phyloP scores from a whole-genome alignment of 2,329 filamentous ascomycete species.

The Colletotrichum navitas region DNA sequence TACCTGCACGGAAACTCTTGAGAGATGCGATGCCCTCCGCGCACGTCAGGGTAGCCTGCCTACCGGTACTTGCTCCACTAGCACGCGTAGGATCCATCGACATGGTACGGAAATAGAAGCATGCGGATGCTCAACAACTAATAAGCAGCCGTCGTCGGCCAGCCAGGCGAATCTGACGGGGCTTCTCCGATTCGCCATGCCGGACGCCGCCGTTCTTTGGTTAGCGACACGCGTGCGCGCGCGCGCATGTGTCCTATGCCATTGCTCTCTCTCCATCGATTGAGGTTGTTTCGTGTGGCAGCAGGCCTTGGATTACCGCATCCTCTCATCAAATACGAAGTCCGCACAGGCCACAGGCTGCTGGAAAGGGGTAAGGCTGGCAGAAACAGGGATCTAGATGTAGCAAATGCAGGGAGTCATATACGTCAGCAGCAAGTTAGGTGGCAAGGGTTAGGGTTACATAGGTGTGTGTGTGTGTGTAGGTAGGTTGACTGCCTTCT shows the following conservation, averaged over 20 bases:
- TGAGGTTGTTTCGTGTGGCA: background rate
- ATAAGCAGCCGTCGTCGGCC: background rate
- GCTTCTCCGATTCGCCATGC: background rate
- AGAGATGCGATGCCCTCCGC: background rate
- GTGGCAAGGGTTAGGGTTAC: too few relatives aligned
- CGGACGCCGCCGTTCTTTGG: background rate
- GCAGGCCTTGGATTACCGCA: background rate
- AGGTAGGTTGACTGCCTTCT: too few relatives aligned
- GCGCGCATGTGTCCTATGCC: background rate
- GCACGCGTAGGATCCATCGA: background rate
- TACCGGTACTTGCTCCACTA: too few relatives aligned
- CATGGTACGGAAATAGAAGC: background rate
- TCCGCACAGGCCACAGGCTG: too few relatives aligned
- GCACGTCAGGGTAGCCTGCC: background rate
- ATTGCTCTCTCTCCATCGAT: background rate
- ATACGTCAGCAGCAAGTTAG: too few relatives aligned
- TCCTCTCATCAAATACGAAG: too few relatives aligned
- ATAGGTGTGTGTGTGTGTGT: too few relatives aligned
- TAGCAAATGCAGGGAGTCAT: too few relatives aligned
- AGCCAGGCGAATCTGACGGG: background rate
- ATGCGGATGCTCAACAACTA: background rate
- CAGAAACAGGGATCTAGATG: too few relatives aligned
- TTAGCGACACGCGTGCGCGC: background rate
- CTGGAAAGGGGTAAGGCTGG: too few relatives aligned
- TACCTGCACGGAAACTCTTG: background rate